phyloP scores from a whole-genome alignment of 441 rosid species.

The Francoa sonchifolia region DNA sequence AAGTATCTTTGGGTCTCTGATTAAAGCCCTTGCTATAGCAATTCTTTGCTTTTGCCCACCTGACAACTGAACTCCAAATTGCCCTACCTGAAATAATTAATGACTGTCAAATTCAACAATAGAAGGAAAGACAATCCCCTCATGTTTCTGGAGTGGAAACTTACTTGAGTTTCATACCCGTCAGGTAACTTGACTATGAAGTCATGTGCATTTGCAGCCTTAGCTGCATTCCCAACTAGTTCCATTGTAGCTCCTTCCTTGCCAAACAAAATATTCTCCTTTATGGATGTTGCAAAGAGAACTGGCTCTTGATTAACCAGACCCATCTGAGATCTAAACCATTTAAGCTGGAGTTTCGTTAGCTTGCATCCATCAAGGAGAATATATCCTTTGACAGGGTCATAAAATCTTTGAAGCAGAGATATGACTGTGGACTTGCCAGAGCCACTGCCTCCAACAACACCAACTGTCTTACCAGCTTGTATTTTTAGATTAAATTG shows the following conservation, averaged over 20 bases:
- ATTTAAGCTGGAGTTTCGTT: constrained; percentile 24
- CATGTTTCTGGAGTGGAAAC: too few relatives aligned
- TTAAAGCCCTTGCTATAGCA: too few relatives aligned
- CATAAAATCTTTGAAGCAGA: constrained; percentile 31
- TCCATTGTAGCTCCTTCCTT: constrained; percentile 28
- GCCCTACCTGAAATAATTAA: constrained; percentile 26
- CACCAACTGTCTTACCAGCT: constrained; percentile 24
- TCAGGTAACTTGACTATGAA: constrained; percentile 25
- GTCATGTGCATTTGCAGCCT: constrained; percentile 32
- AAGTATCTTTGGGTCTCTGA: too few relatives aligned
- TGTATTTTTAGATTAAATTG: constrained; percentile 21
- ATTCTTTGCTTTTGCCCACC: too few relatives aligned
- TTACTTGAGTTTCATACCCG: constrained; percentile 30
- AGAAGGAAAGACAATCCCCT: too few relatives aligned
- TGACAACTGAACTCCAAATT: constrained; percentile 30
- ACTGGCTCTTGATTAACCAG: constrained; percentile 33
- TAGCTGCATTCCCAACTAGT: constrained; percentile 20
- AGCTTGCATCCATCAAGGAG: constrained; percentile 24
- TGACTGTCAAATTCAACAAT: too few relatives aligned
- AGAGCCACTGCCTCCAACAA: constrained; percentile 35
- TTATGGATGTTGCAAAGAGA: constrained; percentile 29
- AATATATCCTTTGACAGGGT: constrained; percentile 19
- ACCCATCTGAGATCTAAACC: constrained; percentile 33
- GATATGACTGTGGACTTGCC: constrained; percentile 31
- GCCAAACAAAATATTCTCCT: constrained; percentile 33